phyloP scores from a whole-genome alignment of 139 green algal species.

The Picochlorum sp. region DNA sequence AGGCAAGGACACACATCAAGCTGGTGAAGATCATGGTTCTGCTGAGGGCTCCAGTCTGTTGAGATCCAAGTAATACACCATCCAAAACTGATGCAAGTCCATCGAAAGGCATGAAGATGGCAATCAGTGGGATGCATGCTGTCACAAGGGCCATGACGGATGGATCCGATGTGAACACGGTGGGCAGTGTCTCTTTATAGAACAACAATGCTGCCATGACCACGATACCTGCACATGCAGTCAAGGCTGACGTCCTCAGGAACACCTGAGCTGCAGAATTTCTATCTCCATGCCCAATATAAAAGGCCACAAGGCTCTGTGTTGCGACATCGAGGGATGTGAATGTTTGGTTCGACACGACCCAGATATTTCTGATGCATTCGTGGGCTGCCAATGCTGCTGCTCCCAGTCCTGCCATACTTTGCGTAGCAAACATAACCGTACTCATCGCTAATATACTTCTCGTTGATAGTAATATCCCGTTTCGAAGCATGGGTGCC shows the following conservation, averaged over 20 bases:
- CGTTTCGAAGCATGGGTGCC: slow-evolving; percentile 25
- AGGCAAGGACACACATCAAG: neutral
- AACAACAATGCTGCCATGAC: slow-evolving; percentile 13
- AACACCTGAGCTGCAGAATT: slow-evolving; percentile 18
- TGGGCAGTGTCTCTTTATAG: slow-evolving; percentile 1
- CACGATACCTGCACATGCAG: slow-evolving; percentile 13
- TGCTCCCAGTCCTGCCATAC: slow-evolving; percentile 25
- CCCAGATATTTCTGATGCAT: slow-evolving; percentile 30
- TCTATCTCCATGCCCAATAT: slow-evolving; percentile 20
- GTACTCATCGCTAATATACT: slow-evolving; percentile 27
- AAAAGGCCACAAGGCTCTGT: slow-evolving; percentile 26
- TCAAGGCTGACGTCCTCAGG: slow-evolving; percentile 18
- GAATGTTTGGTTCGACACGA: slow-evolving; percentile 24
- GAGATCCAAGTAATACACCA: slow-evolving; percentile 26
- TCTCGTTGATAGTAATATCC: slow-evolving; percentile 21
- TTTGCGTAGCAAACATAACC: slow-evolving; percentile 23
- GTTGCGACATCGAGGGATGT: slow-evolving; percentile 32
- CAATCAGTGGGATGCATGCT: slow-evolving; percentile 25
- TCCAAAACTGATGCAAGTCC: slow-evolving; percentile 29
- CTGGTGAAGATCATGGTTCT: slow-evolving; percentile 18
- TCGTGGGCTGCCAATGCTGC: slow-evolving; percentile 29
- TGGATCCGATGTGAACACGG: slow-evolving; percentile 26
- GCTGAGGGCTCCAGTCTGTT: slow-evolving; percentile 21
- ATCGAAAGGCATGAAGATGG: slow-evolving; percentile 33
- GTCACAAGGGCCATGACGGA: slow-evolving; percentile 15